phyloP scores from a whole-genome alignment of 2,329 filamentous ascomycete species.

The Aureobasidium sp. region DNA sequence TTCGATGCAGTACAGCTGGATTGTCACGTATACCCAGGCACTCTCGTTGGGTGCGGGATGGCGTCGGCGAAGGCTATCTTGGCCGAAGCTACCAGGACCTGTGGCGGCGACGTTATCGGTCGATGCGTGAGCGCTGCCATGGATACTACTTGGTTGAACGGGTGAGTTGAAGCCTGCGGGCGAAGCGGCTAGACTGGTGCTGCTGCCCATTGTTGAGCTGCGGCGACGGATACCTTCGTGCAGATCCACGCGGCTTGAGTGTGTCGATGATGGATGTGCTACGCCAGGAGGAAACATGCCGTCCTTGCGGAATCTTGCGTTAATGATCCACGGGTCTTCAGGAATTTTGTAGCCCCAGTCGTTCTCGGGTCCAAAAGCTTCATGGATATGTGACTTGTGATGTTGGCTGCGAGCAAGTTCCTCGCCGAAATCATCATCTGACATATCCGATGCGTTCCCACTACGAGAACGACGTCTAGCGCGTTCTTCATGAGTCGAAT shows the following conservation, averaged over 20 bases:
- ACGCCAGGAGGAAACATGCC: constrained; percentile 55
- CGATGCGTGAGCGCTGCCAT: constrained; percentile 17
- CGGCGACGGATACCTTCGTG: constrained; percentile 15
- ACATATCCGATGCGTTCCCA: constrained; percentile 14
- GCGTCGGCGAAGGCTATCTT: constrained; percentile 12
- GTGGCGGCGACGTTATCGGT: constrained; percentile 23
- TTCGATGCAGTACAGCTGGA: constrained; percentile 93
- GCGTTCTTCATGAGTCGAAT: constrained; percentile 27
- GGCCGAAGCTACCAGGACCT: constrained; percentile 9
- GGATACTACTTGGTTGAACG: not conserved
- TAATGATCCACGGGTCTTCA: constrained; percentile 90
- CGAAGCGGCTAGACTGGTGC: constrained; percentile 11
- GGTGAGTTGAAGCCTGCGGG: constrained; percentile 8
- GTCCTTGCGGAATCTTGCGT: constrained; percentile 78
- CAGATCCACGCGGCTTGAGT: constrained; percentile 42
- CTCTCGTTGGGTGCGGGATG: constrained; percentile 49
- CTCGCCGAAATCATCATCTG: constrained; percentile 13
- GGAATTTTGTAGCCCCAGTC: constrained; percentile 71
- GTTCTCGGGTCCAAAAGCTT: constrained; percentile 37
- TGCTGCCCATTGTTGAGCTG: constrained; percentile 21
- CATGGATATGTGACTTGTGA: constrained; percentile 21
- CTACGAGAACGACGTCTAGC: constrained; percentile 19
- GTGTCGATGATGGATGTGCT: constrained; percentile 40
- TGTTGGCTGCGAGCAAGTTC: constrained; percentile 20
- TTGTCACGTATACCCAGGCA: constrained; percentile 90